These are phyloP conservation scores for Paramecium primaurelia DNA, from an alignment of 73 alveolate genomes.

Conservation along the genomic window DNA sequence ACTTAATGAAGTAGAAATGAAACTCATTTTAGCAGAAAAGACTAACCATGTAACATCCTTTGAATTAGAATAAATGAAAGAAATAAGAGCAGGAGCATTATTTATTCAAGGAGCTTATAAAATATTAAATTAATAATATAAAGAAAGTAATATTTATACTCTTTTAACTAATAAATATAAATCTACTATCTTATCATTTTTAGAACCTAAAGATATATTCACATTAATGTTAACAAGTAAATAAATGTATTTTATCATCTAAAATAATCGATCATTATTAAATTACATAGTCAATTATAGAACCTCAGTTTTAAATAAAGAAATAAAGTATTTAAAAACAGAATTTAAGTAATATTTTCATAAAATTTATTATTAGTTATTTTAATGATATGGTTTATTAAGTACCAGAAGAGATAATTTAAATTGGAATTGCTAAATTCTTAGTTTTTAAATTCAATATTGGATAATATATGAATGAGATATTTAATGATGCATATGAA, in stretches of 20 bases:
- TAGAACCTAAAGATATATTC: neutral
- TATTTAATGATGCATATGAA: constrained; percentile 40
- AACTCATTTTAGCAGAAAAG: neutral
- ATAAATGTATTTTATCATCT: neutral
- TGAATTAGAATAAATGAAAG: neutral
- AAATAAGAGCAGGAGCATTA: constrained; percentile 23
- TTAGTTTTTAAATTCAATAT: constrained; percentile 20
- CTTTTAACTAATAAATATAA: neutral
- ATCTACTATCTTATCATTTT: neutral
- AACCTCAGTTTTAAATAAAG: neutral
- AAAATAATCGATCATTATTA: neutral
- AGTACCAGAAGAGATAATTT: neutral
- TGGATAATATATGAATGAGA: constrained; percentile 33
- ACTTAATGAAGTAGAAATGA: neutral
- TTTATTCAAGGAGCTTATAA: neutral
- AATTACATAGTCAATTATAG: neutral
- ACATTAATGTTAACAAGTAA: neutral
- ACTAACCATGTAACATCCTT: neutral
- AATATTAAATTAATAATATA: neutral
- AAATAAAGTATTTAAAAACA: neutral
- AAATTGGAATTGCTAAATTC: constrained; percentile 28
- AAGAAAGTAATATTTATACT: neutral
- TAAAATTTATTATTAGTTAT: neutral
- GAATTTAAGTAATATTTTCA: neutral
- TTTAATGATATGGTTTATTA: neutral